A percentile compares a stretch with the other conserved stretches of the same genome.
Evolutionary conservation across 768 basidiomycete genomes (phyloP).

Genomic region (Agaricus sinodeliciosus): DNA sequence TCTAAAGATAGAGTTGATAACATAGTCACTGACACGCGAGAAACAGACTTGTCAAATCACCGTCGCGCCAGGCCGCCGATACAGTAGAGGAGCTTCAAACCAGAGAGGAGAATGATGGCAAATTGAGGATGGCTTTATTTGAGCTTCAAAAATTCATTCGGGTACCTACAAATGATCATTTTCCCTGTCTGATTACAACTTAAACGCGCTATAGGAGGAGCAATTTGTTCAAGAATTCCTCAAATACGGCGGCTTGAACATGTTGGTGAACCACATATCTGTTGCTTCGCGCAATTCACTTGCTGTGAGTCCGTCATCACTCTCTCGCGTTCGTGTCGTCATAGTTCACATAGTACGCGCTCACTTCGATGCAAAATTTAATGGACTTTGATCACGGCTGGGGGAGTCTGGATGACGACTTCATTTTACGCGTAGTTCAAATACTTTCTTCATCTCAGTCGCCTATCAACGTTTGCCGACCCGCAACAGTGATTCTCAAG

Average conservation of each 20-base stretch:
- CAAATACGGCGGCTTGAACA: constrained; percentile 58
- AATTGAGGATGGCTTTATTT: constrained; percentile 63
- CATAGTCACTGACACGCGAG: constrained; percentile 5
- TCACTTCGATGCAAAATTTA: constrained; percentile 80
- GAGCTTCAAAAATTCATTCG: constrained; percentile 75
- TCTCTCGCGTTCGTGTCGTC: constrained; percentile 2
- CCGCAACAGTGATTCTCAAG: constrained; percentile 85
- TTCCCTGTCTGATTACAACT: neutral
- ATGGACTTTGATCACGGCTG: constrained; percentile 87
- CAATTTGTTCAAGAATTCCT: constrained; percentile 79
- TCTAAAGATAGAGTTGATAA: neutral
- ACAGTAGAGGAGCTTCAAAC: constrained; percentile 62
- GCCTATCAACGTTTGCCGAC: constrained; percentile 85
- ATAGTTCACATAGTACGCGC: constrained; percentile 56
- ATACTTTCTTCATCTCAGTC: constrained; percentile 71
- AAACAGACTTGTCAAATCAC: constrained; percentile 69
- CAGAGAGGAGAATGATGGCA: constrained; percentile 38
- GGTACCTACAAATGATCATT: constrained; percentile 26
- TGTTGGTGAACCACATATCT: constrained; percentile 66
- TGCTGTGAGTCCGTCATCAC: constrained; percentile 48
- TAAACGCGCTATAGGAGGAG: constrained; percentile 52
- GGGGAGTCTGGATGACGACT: constrained; percentile 61
- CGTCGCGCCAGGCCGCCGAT: constrained; percentile 72
- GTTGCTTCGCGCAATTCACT: constrained; percentile 74
- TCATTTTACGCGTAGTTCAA: constrained; percentile 74